Evolutionary conservation across 2,329 filamentous ascomycete genomes (phyloP), one percentile per base, ranked within the genome.

Genomic region (Cladophialophora chaetospira): DNA sequence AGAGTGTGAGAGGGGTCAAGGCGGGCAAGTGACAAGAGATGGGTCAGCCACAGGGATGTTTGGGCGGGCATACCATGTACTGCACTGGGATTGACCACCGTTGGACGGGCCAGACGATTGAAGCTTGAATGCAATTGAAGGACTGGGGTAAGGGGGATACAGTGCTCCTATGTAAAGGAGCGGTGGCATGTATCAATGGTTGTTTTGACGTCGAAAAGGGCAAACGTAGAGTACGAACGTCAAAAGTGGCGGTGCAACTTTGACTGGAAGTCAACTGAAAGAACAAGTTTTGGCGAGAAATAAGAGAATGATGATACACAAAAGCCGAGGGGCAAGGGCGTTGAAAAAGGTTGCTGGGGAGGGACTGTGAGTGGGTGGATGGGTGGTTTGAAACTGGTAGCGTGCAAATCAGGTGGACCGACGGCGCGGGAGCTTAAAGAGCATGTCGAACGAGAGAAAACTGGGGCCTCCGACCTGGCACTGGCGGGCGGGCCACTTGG

Each of bases 191-290:
- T 48, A 50, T 57, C 53, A 52, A 55, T 46, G 57, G 48, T 60
- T 54, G 17, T 57, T 47, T 57, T 56, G 50, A 53, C 42, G 57
- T 56, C 55, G 45, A 40, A 58, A 57, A 56, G 6, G 55, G 59
- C 48, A 58, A 58, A 55, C 26, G 21, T 35, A 45, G 42, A 50
- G 46, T 25, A 43, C 40, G 51, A 38, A 47, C 55, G 58, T 62
- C 58, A 66, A 58, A 63, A 53, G 63, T 65, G 64, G 64, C 62
- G 64, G 64, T 66, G 64, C 64, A 65, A 33, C 25, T 36, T 23
- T 26, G 26, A 43, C 29, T 29, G 38, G 33, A 36, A 42, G 51
- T 42, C 29, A 45, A 46, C 44, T 38, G 52, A 58, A 53, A 50
- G 51, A 61, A 61, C 62, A 64, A 56, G 62, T 62, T 63, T 65